Conservation (phyloP, 2,329 filamentous ascomycete genomes). For the Calonectria pseudoturangicola region DNA sequence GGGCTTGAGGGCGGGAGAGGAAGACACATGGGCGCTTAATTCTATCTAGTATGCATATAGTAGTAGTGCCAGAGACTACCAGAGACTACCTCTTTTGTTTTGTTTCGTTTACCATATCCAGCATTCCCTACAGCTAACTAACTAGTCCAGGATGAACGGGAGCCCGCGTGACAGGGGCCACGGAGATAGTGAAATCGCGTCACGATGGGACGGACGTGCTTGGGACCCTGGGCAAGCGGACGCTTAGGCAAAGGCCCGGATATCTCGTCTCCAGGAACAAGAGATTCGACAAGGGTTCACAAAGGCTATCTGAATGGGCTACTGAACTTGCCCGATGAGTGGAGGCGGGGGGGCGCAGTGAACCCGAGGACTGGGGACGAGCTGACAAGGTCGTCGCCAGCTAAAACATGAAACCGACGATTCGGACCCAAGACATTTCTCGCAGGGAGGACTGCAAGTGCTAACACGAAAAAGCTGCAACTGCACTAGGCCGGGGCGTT, state of each 20-base stretch:
- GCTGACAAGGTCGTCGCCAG: background rate
- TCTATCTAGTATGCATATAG: background rate
- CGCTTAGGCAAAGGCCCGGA: background rate
- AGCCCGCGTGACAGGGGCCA: background rate
- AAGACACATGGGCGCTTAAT: background rate
- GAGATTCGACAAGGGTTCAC: background rate
- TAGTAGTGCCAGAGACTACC: background rate
- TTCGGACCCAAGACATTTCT: constrained; percentile 4
- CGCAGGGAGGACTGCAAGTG: constrained; percentile 4
- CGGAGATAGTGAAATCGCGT: background rate
- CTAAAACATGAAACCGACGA: constrained; percentile 5
- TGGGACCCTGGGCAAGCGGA: background rate
- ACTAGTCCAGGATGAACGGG: background rate
- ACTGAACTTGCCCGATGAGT: background rate
- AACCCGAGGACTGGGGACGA: background rate
- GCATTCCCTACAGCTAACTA: background rate
- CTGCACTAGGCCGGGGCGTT: background rate
- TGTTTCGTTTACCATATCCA: background rate
- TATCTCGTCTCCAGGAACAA: background rate
- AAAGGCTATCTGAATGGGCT: background rate
- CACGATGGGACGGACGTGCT: background rate
- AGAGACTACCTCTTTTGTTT: background rate
- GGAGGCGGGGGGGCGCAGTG: background rate
- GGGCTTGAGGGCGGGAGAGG: background rate
- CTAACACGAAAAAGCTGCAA: constrained; percentile 10